Evolutionary conservation across 305 asterid species (phyloP).

Genomic region (Striga hermonthica): DNA sequence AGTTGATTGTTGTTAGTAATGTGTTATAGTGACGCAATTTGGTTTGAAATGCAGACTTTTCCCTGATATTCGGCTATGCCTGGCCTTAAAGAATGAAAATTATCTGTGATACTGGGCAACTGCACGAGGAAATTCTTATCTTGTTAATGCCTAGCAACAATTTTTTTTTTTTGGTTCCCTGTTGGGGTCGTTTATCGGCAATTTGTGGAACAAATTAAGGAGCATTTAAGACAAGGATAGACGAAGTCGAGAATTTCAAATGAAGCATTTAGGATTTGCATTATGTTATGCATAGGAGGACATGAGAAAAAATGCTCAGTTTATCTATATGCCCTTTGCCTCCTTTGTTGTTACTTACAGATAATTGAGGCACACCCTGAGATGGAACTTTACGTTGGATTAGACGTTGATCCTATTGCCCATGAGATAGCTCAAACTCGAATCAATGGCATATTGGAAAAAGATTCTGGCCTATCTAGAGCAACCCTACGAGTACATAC

Average conservation of each 20-base stretch:
- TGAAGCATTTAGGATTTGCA: background rate
- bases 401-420: constrained; percentile 89
- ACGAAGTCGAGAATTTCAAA: no score
- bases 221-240: background rate
- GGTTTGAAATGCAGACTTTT: constrained; percentile 5
- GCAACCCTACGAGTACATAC: constrained; percentile 53
- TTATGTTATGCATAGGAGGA: background rate
- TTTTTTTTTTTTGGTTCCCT: no score
- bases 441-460: constrained; percentile 36
- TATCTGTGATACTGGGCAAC: background rate
- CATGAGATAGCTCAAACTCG: constrained; percentile 60
- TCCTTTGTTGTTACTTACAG: constrained; percentile 45
- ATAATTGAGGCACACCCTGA: constrained; percentile 86
- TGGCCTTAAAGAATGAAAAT: no score
- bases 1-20: background rate
- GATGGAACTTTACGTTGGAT: constrained; percentile 68
- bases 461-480: constrained; percentile 35
- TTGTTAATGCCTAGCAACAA: background rate
- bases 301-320: background rate
- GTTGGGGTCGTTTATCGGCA: no score
- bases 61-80: background rate
- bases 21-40: constrained; percentile 3
- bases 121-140: background rate
- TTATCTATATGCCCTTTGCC: background rate
- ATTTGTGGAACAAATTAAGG: background rate